These are phyloP conservation scores for Xylaria cubensis DNA, from an alignment of 495 filamentous ascomycete species.

Conservation along the genomic window DNA sequence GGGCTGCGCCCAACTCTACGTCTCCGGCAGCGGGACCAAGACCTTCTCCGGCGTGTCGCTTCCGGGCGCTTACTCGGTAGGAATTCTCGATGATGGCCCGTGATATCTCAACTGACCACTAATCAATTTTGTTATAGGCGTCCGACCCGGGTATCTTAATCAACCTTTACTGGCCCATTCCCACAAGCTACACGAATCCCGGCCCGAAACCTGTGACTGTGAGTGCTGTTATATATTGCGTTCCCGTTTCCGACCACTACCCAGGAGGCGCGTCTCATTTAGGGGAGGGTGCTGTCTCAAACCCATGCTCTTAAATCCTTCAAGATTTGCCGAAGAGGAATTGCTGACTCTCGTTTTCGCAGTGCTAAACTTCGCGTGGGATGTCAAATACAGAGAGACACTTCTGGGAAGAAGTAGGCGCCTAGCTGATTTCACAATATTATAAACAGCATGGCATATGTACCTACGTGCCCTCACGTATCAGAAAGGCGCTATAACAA, in stretches of 20 bases:
- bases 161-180: conserved; percentile 53
- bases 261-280: background rate
- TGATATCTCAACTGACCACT: background rate
- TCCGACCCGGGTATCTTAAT: conserved; percentile 51
- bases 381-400: background rate
- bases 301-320: background rate
- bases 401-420: background rate
- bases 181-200: conserved; percentile 52
- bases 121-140: conserved; percentile 24
- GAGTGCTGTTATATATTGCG: conserved; percentile 3
- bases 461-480: background rate
- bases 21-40: conserved; percentile 50
- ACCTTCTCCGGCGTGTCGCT: conserved; percentile 45
- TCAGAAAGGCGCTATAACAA: background rate
- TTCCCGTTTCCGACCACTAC: background rate
- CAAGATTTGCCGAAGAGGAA: background rate
- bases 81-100: background rate
- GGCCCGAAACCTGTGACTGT: conserved; percentile 40
- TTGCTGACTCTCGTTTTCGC: conserved; percentile 21
- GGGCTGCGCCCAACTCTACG: conserved; percentile 48
- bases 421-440: background rate
- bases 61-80: conserved; percentile 48
- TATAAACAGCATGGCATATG: background rate
- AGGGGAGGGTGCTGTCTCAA: background rate
- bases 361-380: conserved; percentile 21